These are phyloP conservation scores for Fusarium ambrosium DNA, from an alignment of 2,329 filamentous ascomycete genomes.

Conservation along the genomic window DNA sequence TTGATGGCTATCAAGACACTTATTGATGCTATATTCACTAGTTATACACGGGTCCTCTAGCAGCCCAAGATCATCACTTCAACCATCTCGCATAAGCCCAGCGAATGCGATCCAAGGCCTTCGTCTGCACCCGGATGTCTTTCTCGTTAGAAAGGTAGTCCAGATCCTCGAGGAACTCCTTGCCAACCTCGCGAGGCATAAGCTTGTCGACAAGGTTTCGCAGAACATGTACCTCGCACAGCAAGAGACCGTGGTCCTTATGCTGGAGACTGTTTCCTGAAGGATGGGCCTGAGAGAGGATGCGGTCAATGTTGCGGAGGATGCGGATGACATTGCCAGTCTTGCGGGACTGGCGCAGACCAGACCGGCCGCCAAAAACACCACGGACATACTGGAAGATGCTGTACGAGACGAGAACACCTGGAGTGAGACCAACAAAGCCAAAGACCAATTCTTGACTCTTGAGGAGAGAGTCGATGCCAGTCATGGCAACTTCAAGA, in stretches of 20 bases:
- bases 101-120: conserved; percentile 84
- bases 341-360: conserved; percentile 73
- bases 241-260: conserved; percentile 89
- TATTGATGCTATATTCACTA: conserved; percentile 23
- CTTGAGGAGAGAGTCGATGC: conserved; percentile 93
- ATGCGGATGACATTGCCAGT: conserved; percentile 81
- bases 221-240: conserved; percentile 91
- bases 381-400: conserved; percentile 78
- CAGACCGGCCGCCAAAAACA: conserved; percentile 77
- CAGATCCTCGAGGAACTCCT: conserved; percentile 90
- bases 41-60: conserved; percentile 12
- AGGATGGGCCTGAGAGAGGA: conserved; percentile 76
- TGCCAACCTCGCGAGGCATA: conserved; percentile 80
- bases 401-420: conserved; percentile 88
- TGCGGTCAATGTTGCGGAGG: conserved; percentile 89
- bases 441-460: conserved; percentile 98
- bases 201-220: conserved; percentile 71
- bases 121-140: conserved; percentile 82
- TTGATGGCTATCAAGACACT: neutral
- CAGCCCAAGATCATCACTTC: conserved; percentile 51
- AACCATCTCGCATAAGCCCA: conserved; percentile 92
- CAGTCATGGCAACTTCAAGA: conserved; percentile 93
- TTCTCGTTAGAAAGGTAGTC: conserved; percentile 87
- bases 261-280: conserved; percentile 84
- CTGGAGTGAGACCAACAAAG: conserved; percentile 94